Evolutionary conservation across 176 grass and related monocot species (phyloP).

Genomic region (Bonia amplexicaulis): DNA sequence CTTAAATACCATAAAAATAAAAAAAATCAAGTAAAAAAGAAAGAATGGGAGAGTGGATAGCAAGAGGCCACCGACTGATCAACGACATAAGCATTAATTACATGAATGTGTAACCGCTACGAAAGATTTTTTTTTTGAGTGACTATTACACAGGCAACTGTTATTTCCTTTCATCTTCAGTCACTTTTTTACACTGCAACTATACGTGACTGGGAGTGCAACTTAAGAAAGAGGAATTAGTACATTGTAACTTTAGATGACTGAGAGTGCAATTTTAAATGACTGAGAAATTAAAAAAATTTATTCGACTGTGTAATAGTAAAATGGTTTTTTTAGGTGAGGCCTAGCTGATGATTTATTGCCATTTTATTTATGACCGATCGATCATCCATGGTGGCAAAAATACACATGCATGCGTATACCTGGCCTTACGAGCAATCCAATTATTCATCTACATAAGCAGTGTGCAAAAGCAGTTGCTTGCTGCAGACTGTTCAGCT

Average conservation of each 20-base stretch:
- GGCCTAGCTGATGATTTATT: not conserved
- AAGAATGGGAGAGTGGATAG: too few relatives aligned
- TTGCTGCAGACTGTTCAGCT: not conserved
- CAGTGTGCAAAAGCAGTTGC: not conserved
- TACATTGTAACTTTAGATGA: too few relatives aligned
- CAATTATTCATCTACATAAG: conserved; percentile 14
- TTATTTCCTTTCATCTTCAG: too few relatives aligned
- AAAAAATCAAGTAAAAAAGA: too few relatives aligned
- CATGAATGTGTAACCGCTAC: not conserved
- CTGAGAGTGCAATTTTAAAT: too few relatives aligned
- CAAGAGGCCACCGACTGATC: not conserved
- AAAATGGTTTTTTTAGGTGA: not conserved
- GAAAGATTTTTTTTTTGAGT: not conserved
- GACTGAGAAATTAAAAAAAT: too few relatives aligned
- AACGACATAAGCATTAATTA: not conserved
- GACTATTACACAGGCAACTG: too few relatives aligned
- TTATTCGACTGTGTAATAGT: too few relatives aligned
- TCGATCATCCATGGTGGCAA: not conserved
- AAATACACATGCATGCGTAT: not conserved
- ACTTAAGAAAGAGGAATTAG: too few relatives aligned
- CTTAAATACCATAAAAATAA: too few relatives aligned
- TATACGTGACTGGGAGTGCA: too few relatives aligned
- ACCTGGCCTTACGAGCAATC: not conserved
- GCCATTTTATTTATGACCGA: not conserved
- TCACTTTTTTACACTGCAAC: too few relatives aligned